phyloP scores from a whole-genome alignment of 2,329 filamentous ascomycete species.

The Aspergillus transmontanensis region DNA sequence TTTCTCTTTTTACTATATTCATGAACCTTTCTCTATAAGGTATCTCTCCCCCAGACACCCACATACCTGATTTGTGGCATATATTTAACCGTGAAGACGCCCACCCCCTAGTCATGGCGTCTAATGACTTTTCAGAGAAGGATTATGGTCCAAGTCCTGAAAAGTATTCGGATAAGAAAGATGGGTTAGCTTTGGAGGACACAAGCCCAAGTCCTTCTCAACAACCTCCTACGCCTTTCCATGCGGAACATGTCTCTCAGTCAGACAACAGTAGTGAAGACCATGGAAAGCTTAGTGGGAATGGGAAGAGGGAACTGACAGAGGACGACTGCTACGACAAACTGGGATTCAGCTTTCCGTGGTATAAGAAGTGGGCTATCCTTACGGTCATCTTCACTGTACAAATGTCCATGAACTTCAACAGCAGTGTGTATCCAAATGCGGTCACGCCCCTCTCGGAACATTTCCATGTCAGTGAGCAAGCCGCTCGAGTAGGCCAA shows the following conservation, averaged over 20 bases:
- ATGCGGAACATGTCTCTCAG: slow-evolving; percentile 20
- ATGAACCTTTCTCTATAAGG: neutral
- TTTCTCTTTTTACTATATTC: neutral
- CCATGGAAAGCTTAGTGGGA: slow-evolving; percentile 14
- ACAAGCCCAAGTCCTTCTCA: slow-evolving; percentile 9
- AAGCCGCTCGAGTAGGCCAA: slow-evolving; percentile 71
- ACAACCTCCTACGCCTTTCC: slow-evolving; percentile 10
- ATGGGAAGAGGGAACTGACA: slow-evolving; percentile 44
- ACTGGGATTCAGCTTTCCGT: slow-evolving; percentile 62
- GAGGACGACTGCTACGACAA: slow-evolving; percentile 64
- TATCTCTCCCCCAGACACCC: neutral
- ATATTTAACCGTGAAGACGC: neutral
- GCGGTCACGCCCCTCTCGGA: slow-evolving; percentile 66
- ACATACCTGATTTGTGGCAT: neutral
- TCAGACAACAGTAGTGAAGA: slow-evolving; percentile 17
- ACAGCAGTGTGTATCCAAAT: slow-evolving; percentile 72
- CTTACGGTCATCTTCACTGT: slow-evolving; percentile 71
- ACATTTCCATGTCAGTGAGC: slow-evolving; percentile 68
- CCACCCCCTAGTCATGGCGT: neutral
- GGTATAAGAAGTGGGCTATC: slow-evolving; percentile 69
- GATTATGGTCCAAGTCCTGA: neutral
- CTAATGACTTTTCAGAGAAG: neutral
- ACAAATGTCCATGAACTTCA: slow-evolving; percentile 79
- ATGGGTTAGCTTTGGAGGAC: neutral
- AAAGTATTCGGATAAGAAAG: slow-evolving; percentile 6